phyloP scores from a whole-genome alignment of 148 eudicot species.

The Fallopia convolvulus region DNA sequence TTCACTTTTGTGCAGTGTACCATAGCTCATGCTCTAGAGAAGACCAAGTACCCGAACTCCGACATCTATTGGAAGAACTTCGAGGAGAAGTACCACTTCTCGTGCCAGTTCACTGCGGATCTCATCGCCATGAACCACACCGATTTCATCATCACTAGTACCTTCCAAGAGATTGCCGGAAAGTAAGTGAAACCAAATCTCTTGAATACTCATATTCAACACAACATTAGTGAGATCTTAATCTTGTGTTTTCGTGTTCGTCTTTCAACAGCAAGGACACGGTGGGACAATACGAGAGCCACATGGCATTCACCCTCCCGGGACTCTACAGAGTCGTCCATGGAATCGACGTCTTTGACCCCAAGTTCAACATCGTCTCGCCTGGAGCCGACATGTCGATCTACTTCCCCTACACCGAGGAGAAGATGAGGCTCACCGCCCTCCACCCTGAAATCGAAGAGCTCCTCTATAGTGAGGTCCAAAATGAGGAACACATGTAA shows the following conservation, averaged over 20 bases:
- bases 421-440: conserved; percentile 63
- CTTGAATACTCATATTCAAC: not conserved
- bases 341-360: conserved; percentile 91
- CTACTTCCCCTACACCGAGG: conserved; percentile 79
- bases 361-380: conserved; percentile 93
- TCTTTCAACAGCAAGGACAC: conserved; percentile 72
- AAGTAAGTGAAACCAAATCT: conserved; percentile 38
- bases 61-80: conserved; percentile 83
- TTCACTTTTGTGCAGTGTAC: conserved; percentile 46
- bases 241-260: conserved; percentile 4
- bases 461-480: conserved; percentile 63
- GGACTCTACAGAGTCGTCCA: conserved; percentile 96
- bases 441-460: conserved; percentile 87
- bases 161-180: conserved; percentile 98
- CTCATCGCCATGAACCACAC: conserved; percentile 95
- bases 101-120: conserved; percentile 93
- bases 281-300: conserved; percentile 94
- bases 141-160: conserved; percentile 97
- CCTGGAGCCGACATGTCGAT: conserved; percentile 90
- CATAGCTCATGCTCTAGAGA: conserved; percentile 94
- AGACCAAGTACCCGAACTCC: conserved; percentile 93
- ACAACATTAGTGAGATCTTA: not conserved
- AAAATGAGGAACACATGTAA: conserved; percentile 88
- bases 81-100: conserved; percentile 94
- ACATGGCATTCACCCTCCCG: conserved; percentile 82